Conservation (phyloP, 257 asterid genomes). For the Pogostemon cablin region DNA sequence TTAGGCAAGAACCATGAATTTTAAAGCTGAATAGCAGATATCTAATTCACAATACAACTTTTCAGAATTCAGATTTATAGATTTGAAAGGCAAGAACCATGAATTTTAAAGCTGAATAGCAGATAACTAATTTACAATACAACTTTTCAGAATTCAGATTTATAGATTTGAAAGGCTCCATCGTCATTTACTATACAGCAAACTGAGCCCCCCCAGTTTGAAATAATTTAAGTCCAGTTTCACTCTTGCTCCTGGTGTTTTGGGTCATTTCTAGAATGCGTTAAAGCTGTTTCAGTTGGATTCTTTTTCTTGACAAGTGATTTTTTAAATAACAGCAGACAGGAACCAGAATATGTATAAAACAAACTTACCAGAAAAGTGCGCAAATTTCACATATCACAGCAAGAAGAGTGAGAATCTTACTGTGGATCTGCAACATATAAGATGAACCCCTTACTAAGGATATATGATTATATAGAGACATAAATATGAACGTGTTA, state of each 20-base stretch:
- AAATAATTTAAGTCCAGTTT: background rate
- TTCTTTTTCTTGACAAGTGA: background rate
- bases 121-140: background rate
- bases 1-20: conserved; percentile 3
- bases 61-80: background rate
- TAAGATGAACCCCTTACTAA: conserved; percentile 24
- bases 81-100: conserved; percentile 1
- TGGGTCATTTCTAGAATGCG: background rate
- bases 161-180: background rate
- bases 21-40: background rate
- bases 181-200: background rate
- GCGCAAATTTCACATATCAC: conserved; percentile 85
- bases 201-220: background rate
- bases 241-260: conserved; percentile 6
- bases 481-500: background rate
- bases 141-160: background rate
- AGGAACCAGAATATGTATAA: conserved; percentile 27
- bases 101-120: background rate
- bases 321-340: background rate
- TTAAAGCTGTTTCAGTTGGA: conserved; percentile 5
- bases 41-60: background rate
- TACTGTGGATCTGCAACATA: conserved; percentile 84
- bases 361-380: conserved; percentile 74
- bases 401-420: conserved; percentile 80
- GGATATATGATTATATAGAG: background rate